phyloP scores from a whole-genome alignment of 306 rosid species.

The Vicia sativa region DNA sequence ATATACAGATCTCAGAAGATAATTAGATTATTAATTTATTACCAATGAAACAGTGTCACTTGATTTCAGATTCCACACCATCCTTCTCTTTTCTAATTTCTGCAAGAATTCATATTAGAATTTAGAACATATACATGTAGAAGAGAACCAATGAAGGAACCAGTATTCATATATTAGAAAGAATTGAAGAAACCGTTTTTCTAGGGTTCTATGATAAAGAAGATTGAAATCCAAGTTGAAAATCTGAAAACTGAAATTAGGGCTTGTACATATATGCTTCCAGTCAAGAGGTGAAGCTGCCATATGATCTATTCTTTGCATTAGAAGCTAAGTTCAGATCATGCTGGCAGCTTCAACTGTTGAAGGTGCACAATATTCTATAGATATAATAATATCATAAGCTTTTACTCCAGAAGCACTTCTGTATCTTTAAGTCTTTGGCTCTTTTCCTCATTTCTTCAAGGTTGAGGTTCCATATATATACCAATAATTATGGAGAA shows the following conservation, averaged over 20 bases:
- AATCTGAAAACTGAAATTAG: slow-evolving; percentile 22
- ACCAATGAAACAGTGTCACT: slow-evolving; percentile 9
- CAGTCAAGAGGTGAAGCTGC: slow-evolving; percentile 74
- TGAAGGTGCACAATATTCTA: slow-evolving; percentile 46
- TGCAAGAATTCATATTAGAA: background rate
- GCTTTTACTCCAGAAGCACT: background rate
- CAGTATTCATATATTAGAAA: background rate
- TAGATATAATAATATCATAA: background rate
- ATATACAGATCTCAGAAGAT: background rate
- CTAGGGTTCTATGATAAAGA: slow-evolving; percentile 1
- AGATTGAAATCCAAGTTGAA: background rate
- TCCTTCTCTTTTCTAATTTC: background rate
- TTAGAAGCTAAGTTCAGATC: slow-evolving; percentile 61
- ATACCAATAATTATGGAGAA: slow-evolving; percentile 27
- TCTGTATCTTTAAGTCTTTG: background rate
- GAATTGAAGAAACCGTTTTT: slow-evolving; percentile 4
- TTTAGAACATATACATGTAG: background rate
- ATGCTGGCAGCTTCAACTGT: slow-evolving; percentile 96
- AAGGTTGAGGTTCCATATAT: slow-evolving; percentile 29
- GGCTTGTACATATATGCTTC: slow-evolving; percentile 54
- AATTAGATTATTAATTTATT: background rate
- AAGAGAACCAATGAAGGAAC: background rate
- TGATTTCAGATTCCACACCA: background rate
- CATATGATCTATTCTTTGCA: slow-evolving; percentile 68
- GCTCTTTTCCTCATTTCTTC: slow-evolving; percentile 4